phyloP scores from a whole-genome alignment of 2,329 filamentous ascomycete genomes.

The Colletotrichum sp. region DNA sequence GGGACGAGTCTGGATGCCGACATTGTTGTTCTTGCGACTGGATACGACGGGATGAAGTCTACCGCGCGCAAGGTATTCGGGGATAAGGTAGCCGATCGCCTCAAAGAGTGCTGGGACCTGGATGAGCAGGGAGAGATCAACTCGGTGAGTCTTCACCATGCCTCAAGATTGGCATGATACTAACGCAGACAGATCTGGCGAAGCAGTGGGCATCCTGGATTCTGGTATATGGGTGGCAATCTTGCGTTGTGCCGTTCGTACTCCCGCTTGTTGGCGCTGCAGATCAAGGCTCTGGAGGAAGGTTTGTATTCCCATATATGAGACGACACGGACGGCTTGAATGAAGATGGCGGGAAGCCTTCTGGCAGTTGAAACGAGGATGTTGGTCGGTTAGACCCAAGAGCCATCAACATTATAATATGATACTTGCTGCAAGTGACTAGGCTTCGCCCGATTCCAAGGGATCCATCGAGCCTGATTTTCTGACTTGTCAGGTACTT shows the following conservation, averaged over 20 bases:
- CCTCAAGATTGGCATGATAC: neutral
- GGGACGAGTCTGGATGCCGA: constrained; percentile 64
- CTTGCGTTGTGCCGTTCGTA: constrained; percentile 66
- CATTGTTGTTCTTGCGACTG: constrained; percentile 68
- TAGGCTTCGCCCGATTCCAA: neutral
- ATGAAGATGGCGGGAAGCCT: neutral
- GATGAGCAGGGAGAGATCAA: constrained; percentile 60
- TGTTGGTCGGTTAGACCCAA: neutral
- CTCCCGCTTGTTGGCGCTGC: constrained; percentile 58
- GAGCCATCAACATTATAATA: neutral
- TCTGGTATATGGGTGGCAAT: constrained; percentile 73
- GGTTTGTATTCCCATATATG: constrained; percentile 37
- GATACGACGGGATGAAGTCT: constrained; percentile 72
- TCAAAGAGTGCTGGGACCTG: constrained; percentile 67
- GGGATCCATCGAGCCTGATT: neutral
- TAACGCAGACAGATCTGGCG: constrained; percentile 55
- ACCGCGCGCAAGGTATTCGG: constrained; percentile 68
- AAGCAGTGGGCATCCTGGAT: constrained; percentile 64
- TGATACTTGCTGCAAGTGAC: neutral
- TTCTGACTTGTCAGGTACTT: neutral
- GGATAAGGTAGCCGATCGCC: constrained; percentile 61
- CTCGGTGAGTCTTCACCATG: neutral
- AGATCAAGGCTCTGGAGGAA: constrained; percentile 54
- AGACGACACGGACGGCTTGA: neutral
- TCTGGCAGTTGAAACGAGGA: neutral